Conservation (phyloP, 305 asterid species). For the Salvia sclarea region DNA sequence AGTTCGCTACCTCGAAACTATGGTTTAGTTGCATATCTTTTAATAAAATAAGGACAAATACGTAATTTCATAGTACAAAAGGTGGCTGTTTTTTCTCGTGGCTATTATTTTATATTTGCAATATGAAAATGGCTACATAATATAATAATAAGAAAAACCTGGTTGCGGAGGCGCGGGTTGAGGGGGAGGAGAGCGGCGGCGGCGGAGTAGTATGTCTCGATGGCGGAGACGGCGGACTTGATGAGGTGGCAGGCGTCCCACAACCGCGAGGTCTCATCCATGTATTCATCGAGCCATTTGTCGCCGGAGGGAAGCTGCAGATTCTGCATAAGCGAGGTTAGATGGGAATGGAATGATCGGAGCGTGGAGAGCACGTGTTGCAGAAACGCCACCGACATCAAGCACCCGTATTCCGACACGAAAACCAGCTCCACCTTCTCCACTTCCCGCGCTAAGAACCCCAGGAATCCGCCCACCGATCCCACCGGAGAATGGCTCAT, state of each 20-base stretch:
- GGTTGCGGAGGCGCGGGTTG: slow-evolving; percentile 56
- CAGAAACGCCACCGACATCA: slow-evolving; percentile 69
- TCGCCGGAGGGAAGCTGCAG: slow-evolving; percentile 75
- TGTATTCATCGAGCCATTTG: slow-evolving; percentile 89
- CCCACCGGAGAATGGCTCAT: slow-evolving; percentile 65
- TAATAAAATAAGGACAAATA: too few relatives aligned
- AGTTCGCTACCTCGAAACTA: too few relatives aligned
- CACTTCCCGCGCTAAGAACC: slow-evolving; percentile 55
- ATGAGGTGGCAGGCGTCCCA: slow-evolving; percentile 83
- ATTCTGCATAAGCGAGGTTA: slow-evolving; percentile 58
- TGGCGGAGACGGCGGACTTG: slow-evolving; percentile 54
- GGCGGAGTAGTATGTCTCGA: slow-evolving; percentile 61
- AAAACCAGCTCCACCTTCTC: slow-evolving; percentile 73
- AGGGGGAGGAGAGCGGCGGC: slow-evolving; percentile 45
- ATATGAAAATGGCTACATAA: too few relatives aligned
- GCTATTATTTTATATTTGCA: too few relatives aligned
- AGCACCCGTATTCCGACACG: too few relatives aligned
- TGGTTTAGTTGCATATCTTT: too few relatives aligned
- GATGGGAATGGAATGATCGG: slow-evolving; percentile 64
- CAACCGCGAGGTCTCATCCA: slow-evolving; percentile 88
- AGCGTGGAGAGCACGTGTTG: slow-evolving; percentile 67
- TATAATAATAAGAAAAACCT: slow-evolving; percentile 46
- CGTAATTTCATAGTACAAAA: too few relatives aligned
- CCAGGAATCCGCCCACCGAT: slow-evolving; percentile 72
- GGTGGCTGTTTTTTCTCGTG: too few relatives aligned